Base-by-base conservation (phyloP, 2,329 filamentous ascomycete species). In the Taxawa tesnikishii region DNA sequence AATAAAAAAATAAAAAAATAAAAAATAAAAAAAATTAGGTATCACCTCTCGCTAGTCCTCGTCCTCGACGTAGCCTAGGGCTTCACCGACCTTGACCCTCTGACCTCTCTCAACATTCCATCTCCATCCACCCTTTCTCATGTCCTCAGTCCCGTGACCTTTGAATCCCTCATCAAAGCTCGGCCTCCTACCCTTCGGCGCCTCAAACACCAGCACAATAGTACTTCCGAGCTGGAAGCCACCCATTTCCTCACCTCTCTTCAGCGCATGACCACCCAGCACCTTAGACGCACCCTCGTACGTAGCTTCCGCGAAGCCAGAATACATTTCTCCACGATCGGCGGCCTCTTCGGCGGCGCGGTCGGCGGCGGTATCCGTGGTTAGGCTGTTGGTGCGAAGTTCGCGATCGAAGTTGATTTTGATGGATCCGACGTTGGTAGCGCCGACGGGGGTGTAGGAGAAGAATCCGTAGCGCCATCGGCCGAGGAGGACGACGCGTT, bases 391-490 rank as follows among this genome's bases (percentile, higher is more conserved):
- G 31, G 92, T 92, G 41, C 88, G 79, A 38, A 98, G 67, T 59
- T 98, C 90, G 38, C 78, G 69, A 59, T 98, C 92, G 55, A 98
- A 98, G 62, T 98, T 94, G 63, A 98, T 74, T 53, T 83, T 82
- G 60, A 98, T 96, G 38, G 83, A 92, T 34, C 90, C 90, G 27
- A 98, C 90, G 48, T 98, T 98, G 14, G 90, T 98, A 6, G 90
- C 90, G 40, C 90, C 90, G 19, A 98, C 90, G 10, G 92, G 87
- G 0, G 84, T 88, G 60, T 85, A 94, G 43, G 79, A 82, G 67
- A 98, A 98, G 70, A 98, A 96, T 12, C 90, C 90, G 73, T 84
- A 92, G 34, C 87, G 80, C 90, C 90, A 98, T 37, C 85, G 73
- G 12, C 90, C 90, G 2, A 98, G 69, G 1, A 98, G 73, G 1